Conservation (phyloP, 179 eudicot genomes). For the Silene coronaria region DNA sequence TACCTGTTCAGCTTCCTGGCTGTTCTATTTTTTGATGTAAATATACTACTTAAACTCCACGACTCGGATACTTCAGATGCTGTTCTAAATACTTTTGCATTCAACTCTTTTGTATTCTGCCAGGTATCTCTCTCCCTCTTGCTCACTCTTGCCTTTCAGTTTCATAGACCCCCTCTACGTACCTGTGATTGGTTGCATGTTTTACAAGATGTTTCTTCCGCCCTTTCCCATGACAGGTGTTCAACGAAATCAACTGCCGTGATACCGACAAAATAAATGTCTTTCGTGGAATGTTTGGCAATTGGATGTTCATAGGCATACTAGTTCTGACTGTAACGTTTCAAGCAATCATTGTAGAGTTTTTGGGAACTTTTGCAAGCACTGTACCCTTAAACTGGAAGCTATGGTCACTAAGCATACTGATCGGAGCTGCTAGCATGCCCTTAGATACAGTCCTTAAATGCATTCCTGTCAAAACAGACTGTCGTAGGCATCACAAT, state of each 20-base stretch:
- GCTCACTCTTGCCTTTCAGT: not conserved
- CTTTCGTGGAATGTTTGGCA: slow-evolving; percentile 52
- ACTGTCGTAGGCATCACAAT: slow-evolving; percentile 24
- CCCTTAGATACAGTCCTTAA: slow-evolving; percentile 56
- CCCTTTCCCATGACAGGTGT: slow-evolving; percentile 40
- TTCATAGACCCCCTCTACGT: not conserved
- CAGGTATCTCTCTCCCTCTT: slow-evolving; percentile 49
- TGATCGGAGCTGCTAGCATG: slow-evolving; percentile 59
- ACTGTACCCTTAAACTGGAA: slow-evolving; percentile 66
- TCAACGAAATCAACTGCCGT: slow-evolving; percentile 89
- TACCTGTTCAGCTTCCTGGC: too few relatives aligned
- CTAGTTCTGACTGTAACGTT: slow-evolving; percentile 50
- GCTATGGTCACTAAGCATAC: slow-evolving; percentile 54
- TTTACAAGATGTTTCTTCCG: not conserved
- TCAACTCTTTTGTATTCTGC: slow-evolving; percentile 89
- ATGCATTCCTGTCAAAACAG: slow-evolving; percentile 50
- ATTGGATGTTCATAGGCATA: slow-evolving; percentile 63
- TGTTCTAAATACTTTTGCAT: slow-evolving; percentile 65
- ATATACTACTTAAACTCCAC: slow-evolving; percentile 41
- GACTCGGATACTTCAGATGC: slow-evolving; percentile 51
- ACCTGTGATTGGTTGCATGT: not conserved
- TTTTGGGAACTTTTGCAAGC: slow-evolving; percentile 61
- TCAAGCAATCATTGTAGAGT: slow-evolving; percentile 67
- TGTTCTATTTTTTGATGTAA: too few relatives aligned
- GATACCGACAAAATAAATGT: slow-evolving; percentile 81